phyloP scores from a whole-genome alignment of 2,329 filamentous ascomycete genomes.

The Penicillium sp. region DNA sequence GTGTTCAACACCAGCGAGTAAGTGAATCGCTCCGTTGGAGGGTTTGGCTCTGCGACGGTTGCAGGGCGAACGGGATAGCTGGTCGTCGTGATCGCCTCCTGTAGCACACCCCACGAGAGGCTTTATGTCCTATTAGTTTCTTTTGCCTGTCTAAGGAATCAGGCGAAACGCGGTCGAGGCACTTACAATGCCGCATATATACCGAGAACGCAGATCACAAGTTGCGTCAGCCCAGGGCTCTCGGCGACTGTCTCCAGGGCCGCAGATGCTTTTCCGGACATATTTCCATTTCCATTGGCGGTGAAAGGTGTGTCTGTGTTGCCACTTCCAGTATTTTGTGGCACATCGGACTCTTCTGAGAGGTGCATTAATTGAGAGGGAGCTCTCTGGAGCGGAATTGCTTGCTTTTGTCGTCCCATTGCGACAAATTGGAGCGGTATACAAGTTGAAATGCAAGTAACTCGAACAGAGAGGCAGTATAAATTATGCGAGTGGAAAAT shows the following conservation, averaged over 20 bases:
- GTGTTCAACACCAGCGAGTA: slow-evolving; percentile 96
- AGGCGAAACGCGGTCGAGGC: not conserved
- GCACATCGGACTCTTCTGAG: slow-evolving; percentile 31
- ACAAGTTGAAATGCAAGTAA: not conserved
- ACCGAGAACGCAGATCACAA: slow-evolving; percentile 83
- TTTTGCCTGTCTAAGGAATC: not conserved
- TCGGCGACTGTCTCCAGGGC: slow-evolving; percentile 31
- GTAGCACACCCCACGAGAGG: slow-evolving; percentile 91
- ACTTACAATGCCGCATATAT: slow-evolving; percentile 94
- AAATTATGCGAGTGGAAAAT: not conserved
- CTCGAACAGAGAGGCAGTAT: not conserved
- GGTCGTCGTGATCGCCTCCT: slow-evolving; percentile 96
- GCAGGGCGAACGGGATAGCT: slow-evolving; percentile 64
- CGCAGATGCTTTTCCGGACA: slow-evolving; percentile 18
- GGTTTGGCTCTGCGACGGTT: slow-evolving; percentile 43
- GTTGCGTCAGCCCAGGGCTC: slow-evolving; percentile 64
- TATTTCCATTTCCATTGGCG: slow-evolving; percentile 24
- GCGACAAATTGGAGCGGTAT: not conserved
- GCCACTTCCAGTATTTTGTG: slow-evolving; percentile 32
- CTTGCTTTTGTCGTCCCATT: slow-evolving; percentile 73
- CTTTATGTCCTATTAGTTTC: slow-evolving; percentile 44
- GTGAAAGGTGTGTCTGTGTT: slow-evolving; percentile 13
- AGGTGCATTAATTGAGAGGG: slow-evolving; percentile 61
- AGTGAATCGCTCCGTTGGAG: slow-evolving; percentile 69
- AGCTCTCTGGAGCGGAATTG: slow-evolving; percentile 61